These are phyloP conservation scores for Metarhizium guizhouense DNA, from an alignment of 2,329 filamentous ascomycete species.

Conservation along the genomic window DNA sequence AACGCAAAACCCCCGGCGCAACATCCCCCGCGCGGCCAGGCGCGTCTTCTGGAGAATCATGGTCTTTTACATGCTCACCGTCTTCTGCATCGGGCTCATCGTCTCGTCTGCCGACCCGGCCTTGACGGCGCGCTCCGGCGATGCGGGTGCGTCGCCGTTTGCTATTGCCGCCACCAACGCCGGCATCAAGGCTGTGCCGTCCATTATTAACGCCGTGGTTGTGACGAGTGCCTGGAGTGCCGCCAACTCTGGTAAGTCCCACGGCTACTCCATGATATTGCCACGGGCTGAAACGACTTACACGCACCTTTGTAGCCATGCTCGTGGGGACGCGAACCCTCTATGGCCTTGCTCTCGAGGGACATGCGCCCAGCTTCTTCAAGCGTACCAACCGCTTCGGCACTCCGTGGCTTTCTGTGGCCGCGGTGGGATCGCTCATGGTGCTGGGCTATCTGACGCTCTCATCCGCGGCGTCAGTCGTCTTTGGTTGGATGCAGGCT, in stretches of 20 bases:
- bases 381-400: constrained; percentile 45
- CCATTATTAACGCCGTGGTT: constrained; percentile 44
- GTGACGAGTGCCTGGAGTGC: constrained; percentile 13
- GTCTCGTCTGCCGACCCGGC: constrained; percentile 30
- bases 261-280: background rate
- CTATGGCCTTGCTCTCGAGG: constrained; percentile 51
- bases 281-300: background rate
- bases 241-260: constrained; percentile 9
- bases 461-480: constrained; percentile 44
- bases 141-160: constrained; percentile 38
- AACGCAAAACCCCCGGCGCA: constrained; percentile 35
- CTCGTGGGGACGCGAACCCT: constrained; percentile 48
- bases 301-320: constrained; percentile 3
- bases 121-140: constrained; percentile 18
- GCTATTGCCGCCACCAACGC: constrained; percentile 41
- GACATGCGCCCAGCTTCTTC: constrained; percentile 51
- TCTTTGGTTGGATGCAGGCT: constrained; percentile 58
- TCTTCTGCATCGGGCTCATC: constrained; percentile 43
- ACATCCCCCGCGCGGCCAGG: constrained; percentile 41
- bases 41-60: constrained; percentile 47
- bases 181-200: constrained; percentile 39
- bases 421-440: constrained; percentile 42
- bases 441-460: constrained; percentile 57
- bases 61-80: constrained; percentile 42
- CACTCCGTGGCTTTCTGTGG: constrained; percentile 40